These are phyloP conservation scores for Prototheca cutis DNA, from an alignment of 163 green algal species.

Conservation along the genomic window DNA sequence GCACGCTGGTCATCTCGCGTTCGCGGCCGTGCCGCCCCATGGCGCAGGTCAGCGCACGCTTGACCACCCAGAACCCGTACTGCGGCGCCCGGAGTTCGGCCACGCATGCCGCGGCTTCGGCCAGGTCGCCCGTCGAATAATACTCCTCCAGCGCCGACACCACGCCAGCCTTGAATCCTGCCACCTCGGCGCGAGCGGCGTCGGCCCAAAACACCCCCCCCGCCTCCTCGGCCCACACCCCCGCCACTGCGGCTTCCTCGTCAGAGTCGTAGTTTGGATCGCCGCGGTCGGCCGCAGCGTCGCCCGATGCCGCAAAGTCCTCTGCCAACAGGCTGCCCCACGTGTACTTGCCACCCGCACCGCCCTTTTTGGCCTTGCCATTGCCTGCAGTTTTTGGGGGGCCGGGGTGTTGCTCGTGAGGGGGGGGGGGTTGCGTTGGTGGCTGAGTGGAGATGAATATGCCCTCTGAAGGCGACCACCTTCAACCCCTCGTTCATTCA, in stretches of 20 bases:
- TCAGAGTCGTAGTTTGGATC: constrained; percentile 87
- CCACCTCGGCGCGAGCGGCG: constrained; percentile 14
- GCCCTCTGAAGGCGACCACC: too few species aligned
- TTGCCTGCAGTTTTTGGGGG: too few species aligned
- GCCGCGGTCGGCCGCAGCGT: constrained; percentile 35
- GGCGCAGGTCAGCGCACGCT: constrained; percentile 63
- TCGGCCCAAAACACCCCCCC: constrained; percentile 10
- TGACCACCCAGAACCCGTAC: constrained; percentile 80
- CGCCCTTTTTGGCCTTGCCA: constrained; percentile 65
- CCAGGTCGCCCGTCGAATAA: constrained; percentile 58
- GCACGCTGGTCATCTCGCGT: constrained; percentile 70
- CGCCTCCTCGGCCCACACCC: constrained; percentile 17
- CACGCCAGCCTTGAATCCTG: constrained; percentile 23
- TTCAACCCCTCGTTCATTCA: too few species aligned
- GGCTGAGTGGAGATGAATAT: too few species aligned
- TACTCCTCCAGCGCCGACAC: constrained; percentile 65
- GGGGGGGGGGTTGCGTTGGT: too few species aligned
- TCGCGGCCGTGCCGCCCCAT: constrained; percentile 82
- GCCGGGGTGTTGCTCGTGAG: too few species aligned
- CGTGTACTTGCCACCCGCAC: constrained; percentile 73
- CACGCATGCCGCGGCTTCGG: constrained; percentile 55
- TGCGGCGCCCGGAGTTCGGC: constrained; percentile 32
- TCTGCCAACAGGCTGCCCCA: constrained; percentile 55
- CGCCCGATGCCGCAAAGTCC: background rate
- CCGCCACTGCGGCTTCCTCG: constrained; percentile 50